Evolutionary conservation across 192 early-diverging fungal species (phyloP).

Genomic region (Helicostylum pulchrum): DNA sequence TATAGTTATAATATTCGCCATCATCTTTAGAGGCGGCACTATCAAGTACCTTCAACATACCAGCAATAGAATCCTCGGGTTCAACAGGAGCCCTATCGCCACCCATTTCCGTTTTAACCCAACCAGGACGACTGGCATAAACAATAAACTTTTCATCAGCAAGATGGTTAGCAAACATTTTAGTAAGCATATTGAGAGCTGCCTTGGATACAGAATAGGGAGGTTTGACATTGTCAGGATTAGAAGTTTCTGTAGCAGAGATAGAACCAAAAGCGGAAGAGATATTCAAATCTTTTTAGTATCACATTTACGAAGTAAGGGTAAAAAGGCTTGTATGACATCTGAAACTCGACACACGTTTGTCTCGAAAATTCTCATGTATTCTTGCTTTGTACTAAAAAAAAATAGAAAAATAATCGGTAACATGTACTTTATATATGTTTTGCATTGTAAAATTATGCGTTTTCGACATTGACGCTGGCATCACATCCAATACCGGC

Average conservation of each 20-base stretch:
- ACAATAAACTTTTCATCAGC: slow-evolving; percentile 13
- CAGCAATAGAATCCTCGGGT: slow-evolving; percentile 5
- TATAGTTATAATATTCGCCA: slow-evolving; percentile 21
- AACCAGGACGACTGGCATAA: slow-evolving; percentile 21
- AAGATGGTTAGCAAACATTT: slow-evolving; percentile 4
- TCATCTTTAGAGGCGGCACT: slow-evolving; percentile 6
- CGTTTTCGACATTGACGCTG: background rate
- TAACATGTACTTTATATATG: background rate
- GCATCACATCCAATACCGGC: slow-evolving; percentile 12
- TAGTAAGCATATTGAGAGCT: slow-evolving; percentile 22
- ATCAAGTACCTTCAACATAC: slow-evolving; percentile 11
- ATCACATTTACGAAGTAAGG: slow-evolving; percentile 19
- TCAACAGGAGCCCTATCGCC: background rate
- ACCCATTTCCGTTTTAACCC: slow-evolving; percentile 27
- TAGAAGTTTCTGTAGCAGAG: background rate
- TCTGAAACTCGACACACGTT: slow-evolving; percentile 29
- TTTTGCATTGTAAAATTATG: slow-evolving; percentile 9
- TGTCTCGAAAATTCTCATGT: slow-evolving; percentile 23
- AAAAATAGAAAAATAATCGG: background rate
- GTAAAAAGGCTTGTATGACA: slow-evolving; percentile 17
- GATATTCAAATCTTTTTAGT: slow-evolving; percentile 29
- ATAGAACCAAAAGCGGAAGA: slow-evolving; percentile 29
- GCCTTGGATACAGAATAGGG: slow-evolving; percentile 21
- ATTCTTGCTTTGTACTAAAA: slow-evolving; percentile 7
- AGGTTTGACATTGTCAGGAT: background rate